Evolutionary conservation across 176 grass and related monocot species (phyloP).

Genomic region (Oropetium thomaeum): DNA sequence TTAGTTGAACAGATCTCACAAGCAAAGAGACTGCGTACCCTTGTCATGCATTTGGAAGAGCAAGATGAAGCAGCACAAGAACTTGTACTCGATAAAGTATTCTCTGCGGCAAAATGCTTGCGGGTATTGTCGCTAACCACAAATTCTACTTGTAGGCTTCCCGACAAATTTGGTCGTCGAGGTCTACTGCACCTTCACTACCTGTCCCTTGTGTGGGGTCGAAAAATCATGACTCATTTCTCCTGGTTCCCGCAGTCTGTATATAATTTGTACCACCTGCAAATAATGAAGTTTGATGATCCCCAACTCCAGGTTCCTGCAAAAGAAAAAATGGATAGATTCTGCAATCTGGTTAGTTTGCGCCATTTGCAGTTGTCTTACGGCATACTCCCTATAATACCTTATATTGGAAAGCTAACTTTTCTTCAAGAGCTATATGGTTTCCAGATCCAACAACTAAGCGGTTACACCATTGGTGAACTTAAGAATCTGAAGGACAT

Average conservation of each 20-base stretch:
- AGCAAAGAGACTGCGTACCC: slow-evolving; percentile 40
- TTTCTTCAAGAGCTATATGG: slow-evolving; percentile 36
- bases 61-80: slow-evolving; percentile 15
- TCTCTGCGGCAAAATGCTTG: slow-evolving; percentile 4
- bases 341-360: slow-evolving; percentile 41
- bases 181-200: slow-evolving; percentile 46
- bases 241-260: slow-evolving; percentile 39
- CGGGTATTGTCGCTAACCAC: slow-evolving; percentile 34
- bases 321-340: slow-evolving; percentile 16
- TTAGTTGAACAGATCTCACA: slow-evolving; percentile 20
- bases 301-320: neutral
- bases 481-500: slow-evolving; percentile 41
- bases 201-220: slow-evolving; percentile 8
- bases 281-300: slow-evolving; percentile 34
- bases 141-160: slow-evolving; percentile 15
- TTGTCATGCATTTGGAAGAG: slow-evolving; percentile 35
- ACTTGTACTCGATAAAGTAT: slow-evolving; percentile 2
- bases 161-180: slow-evolving; percentile 16
- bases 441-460: slow-evolving; percentile 15
- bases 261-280: slow-evolving; percentile 40
- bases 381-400: slow-evolving; percentile 11
- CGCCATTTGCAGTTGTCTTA: slow-evolving; percentile 25
- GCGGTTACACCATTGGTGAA: slow-evolving; percentile 34
- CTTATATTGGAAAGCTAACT: slow-evolving; percentile 31
- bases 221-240: neutral